Evolutionary conservation across 768 basidiomycete genomes (phyloP), one percentile per base, ranked within the genome.

Genomic region (Mycena olivaceomarginata): DNA sequence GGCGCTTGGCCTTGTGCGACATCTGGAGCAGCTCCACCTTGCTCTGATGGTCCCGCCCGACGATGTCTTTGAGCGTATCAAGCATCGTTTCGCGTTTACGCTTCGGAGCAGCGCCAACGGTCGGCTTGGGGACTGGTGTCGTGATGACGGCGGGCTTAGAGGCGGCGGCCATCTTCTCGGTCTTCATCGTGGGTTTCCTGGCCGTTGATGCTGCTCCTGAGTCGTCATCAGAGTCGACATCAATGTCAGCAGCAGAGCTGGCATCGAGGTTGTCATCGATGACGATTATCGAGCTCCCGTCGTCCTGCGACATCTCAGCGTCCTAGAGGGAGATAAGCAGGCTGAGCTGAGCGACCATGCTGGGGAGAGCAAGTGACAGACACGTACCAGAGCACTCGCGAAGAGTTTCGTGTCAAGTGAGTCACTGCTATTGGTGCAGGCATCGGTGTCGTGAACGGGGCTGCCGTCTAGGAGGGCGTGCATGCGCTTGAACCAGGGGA

Each of bases 271-370:
- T 10, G 18, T 51, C 48, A 51, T 12, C 11, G 48, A 51, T 18
- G 48, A 18, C 18, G 5, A 51, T 18, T 12, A 51, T 51, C 12
- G 48, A 51, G 48, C 11, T 51, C 15, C 48, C 18, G 5, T 51
- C 48, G 48, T 51, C 48, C 15, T 51, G 48, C 7, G 48, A 12
- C 1, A 13, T 51, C 48, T 51, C 48, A 51, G 48, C 48, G 18
- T 51, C 48, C 48, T 51, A 51, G 48, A 51, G 48, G 48, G 48
- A n/a, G n/a, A n/a, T n/a, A n/a, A n/a, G n/a, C n/a, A n/a, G n/a
- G n/a, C n/a, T n/a, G n/a, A n/a, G n/a, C n/a, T n/a, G n/a, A n/a
- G 16, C 15, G 48, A 51, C 1, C 48, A 18, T 5, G 48, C 13
- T 13, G 48, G 48, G 48, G 15, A 9, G 15, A 51, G 5, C 48